Evolutionary conservation across 495 filamentous ascomycete species (phyloP).

Genomic region (Tuber brumale): DNA sequence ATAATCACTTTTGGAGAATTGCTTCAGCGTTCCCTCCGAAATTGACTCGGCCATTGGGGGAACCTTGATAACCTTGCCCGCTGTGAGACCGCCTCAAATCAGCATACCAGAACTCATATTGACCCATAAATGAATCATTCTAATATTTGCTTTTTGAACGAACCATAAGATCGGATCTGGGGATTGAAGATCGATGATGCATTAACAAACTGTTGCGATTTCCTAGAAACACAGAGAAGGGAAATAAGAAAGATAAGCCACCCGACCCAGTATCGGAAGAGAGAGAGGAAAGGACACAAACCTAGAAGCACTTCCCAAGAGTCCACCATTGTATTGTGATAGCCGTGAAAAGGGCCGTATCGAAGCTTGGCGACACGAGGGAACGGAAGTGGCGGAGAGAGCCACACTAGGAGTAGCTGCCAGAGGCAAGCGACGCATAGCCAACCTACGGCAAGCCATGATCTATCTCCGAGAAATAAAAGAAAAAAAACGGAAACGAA

Average conservation of each 20-base stretch:
- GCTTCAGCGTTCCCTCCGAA: conserved; percentile 92
- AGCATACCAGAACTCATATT: not conserved
- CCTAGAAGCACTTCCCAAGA: conserved; percentile 12
- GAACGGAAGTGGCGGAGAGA: conserved; percentile 13
- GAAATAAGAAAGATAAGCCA: conserved; percentile 5
- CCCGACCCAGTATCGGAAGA: conserved; percentile 12
- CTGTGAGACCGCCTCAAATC: conserved; percentile 9
- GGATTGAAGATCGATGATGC: conserved; percentile 30
- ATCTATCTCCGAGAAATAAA: conserved; percentile 5
- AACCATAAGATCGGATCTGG: conserved; percentile 40
- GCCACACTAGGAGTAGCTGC: conserved; percentile 4
- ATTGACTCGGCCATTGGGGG: conserved; percentile 99
- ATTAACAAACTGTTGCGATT: conserved; percentile 29
- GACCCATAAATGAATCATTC: not conserved
- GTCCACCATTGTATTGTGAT: conserved; percentile 27
- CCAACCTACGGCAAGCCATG: conserved; percentile 32
- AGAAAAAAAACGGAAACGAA: not conserved
- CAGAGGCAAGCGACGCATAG: conserved; percentile 33
- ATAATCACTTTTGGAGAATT: conserved; percentile 73
- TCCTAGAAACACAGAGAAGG: conserved; percentile 26
- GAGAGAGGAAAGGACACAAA: conserved; percentile 1
- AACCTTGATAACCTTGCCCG: conserved; percentile 78
- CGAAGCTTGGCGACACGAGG: conserved; percentile 13
- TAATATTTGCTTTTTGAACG: conserved; percentile 4
- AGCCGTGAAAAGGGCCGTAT: conserved; percentile 35